Conservation (phyloP, 768 basidiomycete genomes). For the Fistulinella prunicolor region DNA sequence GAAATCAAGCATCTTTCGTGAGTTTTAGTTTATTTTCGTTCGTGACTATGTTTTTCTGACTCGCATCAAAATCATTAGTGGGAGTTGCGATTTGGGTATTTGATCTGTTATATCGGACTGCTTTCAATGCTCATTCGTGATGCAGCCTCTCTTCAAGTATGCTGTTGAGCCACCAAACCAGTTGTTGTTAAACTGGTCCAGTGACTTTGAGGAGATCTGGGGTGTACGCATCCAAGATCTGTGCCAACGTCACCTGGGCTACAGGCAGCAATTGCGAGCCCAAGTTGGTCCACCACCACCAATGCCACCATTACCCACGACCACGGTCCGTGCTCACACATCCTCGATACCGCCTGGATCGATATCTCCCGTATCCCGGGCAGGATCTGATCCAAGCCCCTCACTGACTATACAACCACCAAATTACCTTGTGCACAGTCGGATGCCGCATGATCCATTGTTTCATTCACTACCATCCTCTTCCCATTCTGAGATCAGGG, state of each 20-base stretch:
- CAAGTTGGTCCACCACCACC: constrained; percentile 26
- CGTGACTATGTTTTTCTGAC: constrained; percentile 24
- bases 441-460: constrained; percentile 36
- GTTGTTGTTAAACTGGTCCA: constrained; percentile 54
- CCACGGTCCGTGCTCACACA: constrained; percentile 21
- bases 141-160: constrained; percentile 67
- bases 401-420: constrained; percentile 25
- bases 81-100: constrained; percentile 61
- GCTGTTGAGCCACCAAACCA: constrained; percentile 50
- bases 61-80: constrained; percentile 43
- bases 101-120: constrained; percentile 24
- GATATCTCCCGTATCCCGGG: constrained; percentile 19
- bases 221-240: constrained; percentile 56
- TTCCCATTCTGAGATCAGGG: constrained; percentile 19
- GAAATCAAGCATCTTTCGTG: constrained; percentile 44
- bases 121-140: constrained; percentile 12
- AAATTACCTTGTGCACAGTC: constrained; percentile 31
- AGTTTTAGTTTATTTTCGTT: constrained; percentile 37
- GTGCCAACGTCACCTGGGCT: constrained; percentile 28
- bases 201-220: constrained; percentile 64
- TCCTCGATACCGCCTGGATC: constrained; percentile 14
- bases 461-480: constrained; percentile 25
- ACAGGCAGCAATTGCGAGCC: constrained; percentile 15
- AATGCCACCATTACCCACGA: constrained; percentile 30
- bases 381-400: constrained; percentile 18